These are phyloP conservation scores for Colletotrichum magnum DNA, from an alignment of 2,329 filamentous ascomycete genomes.

Conservation along the genomic window DNA sequence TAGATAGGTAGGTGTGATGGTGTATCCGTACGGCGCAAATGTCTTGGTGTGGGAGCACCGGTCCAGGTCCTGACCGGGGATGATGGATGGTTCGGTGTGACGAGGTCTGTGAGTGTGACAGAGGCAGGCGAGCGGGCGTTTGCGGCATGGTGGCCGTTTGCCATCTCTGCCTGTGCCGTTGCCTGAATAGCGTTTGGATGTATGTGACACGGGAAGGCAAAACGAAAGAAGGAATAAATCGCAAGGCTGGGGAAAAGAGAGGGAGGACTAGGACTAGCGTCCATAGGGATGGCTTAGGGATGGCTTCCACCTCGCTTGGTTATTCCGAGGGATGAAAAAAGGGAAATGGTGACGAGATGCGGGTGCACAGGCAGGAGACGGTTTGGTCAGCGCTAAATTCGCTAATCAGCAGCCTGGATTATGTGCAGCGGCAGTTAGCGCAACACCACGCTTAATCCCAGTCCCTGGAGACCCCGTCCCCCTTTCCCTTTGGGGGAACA, in stretches of 20 bases:
- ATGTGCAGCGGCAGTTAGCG: constrained; percentile 26
- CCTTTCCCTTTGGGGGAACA: not conserved
- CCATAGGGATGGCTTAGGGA: not conserved
- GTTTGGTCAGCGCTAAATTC: constrained; percentile 20
- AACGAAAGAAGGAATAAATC: constrained; percentile 7
- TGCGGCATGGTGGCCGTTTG: constrained; percentile 13
- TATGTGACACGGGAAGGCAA: not conserved
- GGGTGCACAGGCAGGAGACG: not conserved
- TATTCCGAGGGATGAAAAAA: constrained; percentile 13
- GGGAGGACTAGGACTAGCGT: not conserved
- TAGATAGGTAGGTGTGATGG: not conserved
- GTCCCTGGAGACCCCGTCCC: not conserved
- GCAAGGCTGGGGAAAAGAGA: constrained; percentile 28
- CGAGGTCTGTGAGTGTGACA: constrained; percentile 27
- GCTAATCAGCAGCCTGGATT: constrained; percentile 24
- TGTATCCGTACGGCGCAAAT: not conserved
- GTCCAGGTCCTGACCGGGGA: constrained; percentile 3
- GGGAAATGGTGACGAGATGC: not conserved
- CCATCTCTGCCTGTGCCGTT: not conserved
- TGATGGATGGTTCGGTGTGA: constrained; percentile 32
- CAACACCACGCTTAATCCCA: constrained; percentile 15
- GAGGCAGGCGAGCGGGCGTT: constrained; percentile 10
- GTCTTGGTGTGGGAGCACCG: constrained; percentile 28
- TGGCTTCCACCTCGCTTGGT: not conserved
- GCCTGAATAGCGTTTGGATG: constrained; percentile 10